Conservation (phyloP, 2,329 filamentous ascomycete genomes). For the Xylaria sp. region DNA sequence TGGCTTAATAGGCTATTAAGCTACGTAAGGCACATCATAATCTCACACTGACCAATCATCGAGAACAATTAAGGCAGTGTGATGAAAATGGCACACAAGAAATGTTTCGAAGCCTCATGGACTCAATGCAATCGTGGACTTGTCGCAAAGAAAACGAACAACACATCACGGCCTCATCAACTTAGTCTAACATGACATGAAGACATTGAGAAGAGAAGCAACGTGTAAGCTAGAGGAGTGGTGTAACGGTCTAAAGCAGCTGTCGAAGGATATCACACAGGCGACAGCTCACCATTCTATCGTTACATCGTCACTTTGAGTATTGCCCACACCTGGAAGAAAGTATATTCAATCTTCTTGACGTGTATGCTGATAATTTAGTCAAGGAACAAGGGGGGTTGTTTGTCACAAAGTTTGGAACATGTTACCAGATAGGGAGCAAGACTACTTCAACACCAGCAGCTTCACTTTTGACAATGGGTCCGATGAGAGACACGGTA, state of each 20-base stretch:
- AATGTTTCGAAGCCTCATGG: slow-evolving; percentile 12
- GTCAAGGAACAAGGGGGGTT: slow-evolving; percentile 15
- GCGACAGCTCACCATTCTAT: slow-evolving; percentile 21
- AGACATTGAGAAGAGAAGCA: slow-evolving; percentile 12
- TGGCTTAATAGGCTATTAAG: slow-evolving; percentile 21
- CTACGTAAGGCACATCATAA: slow-evolving; percentile 15
- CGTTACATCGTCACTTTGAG: slow-evolving; percentile 7
- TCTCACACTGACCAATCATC: slow-evolving; percentile 4
- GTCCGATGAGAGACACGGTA: slow-evolving; percentile 28
- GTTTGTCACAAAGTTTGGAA: slow-evolving; percentile 16
- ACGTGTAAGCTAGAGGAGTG: slow-evolving; percentile 26
- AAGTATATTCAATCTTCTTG: slow-evolving; percentile 12
- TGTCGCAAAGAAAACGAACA: slow-evolving; percentile 24
- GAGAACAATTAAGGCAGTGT: slow-evolving; percentile 1
- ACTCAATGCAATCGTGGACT: slow-evolving; percentile 15
- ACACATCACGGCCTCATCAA: slow-evolving; percentile 22
- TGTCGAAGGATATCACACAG: slow-evolving; percentile 8
- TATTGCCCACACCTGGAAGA: slow-evolving; percentile 8
- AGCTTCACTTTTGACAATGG: slow-evolving; percentile 37
- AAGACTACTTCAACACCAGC: slow-evolving; percentile 10
- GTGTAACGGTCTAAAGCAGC: slow-evolving; percentile 29
- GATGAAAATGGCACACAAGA: slow-evolving; percentile 24
- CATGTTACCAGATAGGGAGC: slow-evolving; percentile 7
- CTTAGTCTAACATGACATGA: slow-evolving; percentile 15
- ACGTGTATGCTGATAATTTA: slow-evolving; percentile 27